These are phyloP conservation scores for Zostera marina DNA, from an alignment of 116 monocot species.

Conservation along the genomic window DNA sequence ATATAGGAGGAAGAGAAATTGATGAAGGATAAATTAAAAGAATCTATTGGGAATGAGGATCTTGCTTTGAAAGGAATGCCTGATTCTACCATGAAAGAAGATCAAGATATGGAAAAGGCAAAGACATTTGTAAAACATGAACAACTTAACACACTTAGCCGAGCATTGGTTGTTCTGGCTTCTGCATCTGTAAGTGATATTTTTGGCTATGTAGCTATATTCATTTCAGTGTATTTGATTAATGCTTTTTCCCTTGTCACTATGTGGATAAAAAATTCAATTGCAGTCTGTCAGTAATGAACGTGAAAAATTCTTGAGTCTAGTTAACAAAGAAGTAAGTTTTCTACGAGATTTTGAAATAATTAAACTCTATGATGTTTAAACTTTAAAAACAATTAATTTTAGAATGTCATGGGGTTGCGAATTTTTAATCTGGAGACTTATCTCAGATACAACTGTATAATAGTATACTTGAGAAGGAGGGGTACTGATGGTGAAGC, in stretches of 20 bases:
- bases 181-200: constrained; percentile 66
- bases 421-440: background rate
- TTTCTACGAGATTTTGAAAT: background rate
- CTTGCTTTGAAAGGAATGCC: constrained; percentile 84
- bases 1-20: constrained; percentile 39
- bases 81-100: constrained; percentile 50
- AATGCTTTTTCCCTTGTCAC: background rate
- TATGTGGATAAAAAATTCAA: background rate
- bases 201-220: background rate
- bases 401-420: background rate
- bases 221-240: background rate
- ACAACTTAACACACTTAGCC: constrained; percentile 67
- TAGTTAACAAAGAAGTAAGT: constrained; percentile 87
- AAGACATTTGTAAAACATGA: constrained; percentile 48
- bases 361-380: background rate
- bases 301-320: constrained; percentile 72
- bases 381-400: background rate
- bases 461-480: constrained; percentile 73
- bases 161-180: constrained; percentile 75
- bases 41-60: constrained; percentile 43
- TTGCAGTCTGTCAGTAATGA: constrained; percentile 94
- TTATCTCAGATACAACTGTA: constrained; percentile 72
- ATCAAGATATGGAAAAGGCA: constrained; percentile 20
- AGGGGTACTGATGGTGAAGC: constrained; percentile 90
- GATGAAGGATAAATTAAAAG: constrained; percentile 46